Conservation (phyloP, 1,284 basidiomycete species). For the Cutaneotrichosporon cutaneum region DNA sequence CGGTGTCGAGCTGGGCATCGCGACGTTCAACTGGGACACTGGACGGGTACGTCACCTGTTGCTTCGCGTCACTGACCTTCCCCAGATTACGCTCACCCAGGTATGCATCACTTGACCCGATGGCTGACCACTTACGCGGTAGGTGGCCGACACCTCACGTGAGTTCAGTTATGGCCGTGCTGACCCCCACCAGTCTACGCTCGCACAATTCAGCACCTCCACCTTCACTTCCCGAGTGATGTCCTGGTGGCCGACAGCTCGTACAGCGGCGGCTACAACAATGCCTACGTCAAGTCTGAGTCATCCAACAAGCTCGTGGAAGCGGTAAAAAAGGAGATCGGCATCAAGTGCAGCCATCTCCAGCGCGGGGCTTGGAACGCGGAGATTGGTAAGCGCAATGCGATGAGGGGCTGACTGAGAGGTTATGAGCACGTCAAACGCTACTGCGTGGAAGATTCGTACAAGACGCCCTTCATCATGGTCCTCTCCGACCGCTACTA, state of each 20-base stretch:
- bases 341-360: conserved; percentile 65
- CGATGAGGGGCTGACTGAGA: conserved; percentile 38
- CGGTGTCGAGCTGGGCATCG: not conserved
- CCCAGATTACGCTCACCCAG: conserved; percentile 25
- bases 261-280: conserved; percentile 21
- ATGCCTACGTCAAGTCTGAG: conserved; percentile 1
- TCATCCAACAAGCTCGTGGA: conserved; percentile 61
- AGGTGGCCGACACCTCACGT: conserved; percentile 75
- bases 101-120: conserved; percentile 8
- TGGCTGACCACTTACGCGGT: conserved; percentile 9
- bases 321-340: conserved; percentile 72
- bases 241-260: conserved; percentile 68
- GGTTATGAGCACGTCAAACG: conserved; percentile 74
- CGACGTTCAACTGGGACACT: conserved; percentile 63
- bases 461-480: conserved; percentile 70
- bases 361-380: conserved; percentile 79
- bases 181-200: conserved; percentile 68
- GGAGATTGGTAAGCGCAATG: conserved; percentile 54
- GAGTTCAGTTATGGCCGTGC: not conserved
- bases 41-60: conserved; percentile 61
- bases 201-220: conserved; percentile 81
- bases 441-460: conserved; percentile 71
- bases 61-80: conserved; percentile 3
- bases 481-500: conserved; percentile 81
- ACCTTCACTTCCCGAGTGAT: conserved; percentile 67